Percentiles rank a stretch among this genome's conserved stretches.
phyloP scores from a whole-genome alignment of 192 early-diverging fungal genomes.

The Coemansia sp. region DNA sequence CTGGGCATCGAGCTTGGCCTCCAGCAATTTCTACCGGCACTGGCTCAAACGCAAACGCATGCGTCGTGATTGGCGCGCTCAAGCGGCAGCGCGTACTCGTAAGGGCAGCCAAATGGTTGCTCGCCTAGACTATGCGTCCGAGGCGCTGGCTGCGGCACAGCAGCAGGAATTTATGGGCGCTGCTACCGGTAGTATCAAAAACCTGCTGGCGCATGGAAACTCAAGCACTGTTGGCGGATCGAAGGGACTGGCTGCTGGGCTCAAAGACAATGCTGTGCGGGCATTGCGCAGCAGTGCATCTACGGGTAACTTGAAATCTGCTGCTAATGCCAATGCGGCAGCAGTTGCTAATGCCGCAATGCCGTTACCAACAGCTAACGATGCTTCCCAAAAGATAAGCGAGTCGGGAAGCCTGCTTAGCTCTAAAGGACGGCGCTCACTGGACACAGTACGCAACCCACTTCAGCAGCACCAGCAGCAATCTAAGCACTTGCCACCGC shows the following conservation, averaged over 20 bases:
- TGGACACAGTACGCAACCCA: conserved; percentile 34
- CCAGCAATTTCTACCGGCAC: conserved; percentile 39
- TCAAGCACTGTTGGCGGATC: conserved; percentile 18
- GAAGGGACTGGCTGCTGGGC: conserved; percentile 45
- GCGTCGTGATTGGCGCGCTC: conserved; percentile 7
- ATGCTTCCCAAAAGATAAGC: neutral
- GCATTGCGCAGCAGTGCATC: conserved; percentile 50
- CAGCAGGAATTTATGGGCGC: conserved; percentile 4
- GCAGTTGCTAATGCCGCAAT: conserved; percentile 19
- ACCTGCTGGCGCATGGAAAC: conserved; percentile 15
- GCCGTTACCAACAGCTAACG: neutral
- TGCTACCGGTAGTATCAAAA: neutral
- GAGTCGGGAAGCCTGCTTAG: conserved; percentile 5
- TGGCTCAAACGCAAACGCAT: conserved; percentile 27
- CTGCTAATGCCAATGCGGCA: conserved; percentile 8
- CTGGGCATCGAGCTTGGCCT: conserved; percentile 45
- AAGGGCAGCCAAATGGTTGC: conserved; percentile 14
- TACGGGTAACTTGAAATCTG: conserved; percentile 40
- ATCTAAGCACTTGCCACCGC: conserved; percentile 15
- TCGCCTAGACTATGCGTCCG: neutral
- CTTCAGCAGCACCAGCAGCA: conserved; percentile 19
- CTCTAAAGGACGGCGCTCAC: conserved; percentile 31
- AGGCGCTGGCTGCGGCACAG: neutral
- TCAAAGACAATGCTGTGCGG: conserved; percentile 49
- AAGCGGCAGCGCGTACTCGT: conserved; percentile 12